Evolutionary conservation across 352 stramenopile species (phyloP), one percentile per base, ranked within the genome.

Genomic region (Phytophthora ramorum): DNA sequence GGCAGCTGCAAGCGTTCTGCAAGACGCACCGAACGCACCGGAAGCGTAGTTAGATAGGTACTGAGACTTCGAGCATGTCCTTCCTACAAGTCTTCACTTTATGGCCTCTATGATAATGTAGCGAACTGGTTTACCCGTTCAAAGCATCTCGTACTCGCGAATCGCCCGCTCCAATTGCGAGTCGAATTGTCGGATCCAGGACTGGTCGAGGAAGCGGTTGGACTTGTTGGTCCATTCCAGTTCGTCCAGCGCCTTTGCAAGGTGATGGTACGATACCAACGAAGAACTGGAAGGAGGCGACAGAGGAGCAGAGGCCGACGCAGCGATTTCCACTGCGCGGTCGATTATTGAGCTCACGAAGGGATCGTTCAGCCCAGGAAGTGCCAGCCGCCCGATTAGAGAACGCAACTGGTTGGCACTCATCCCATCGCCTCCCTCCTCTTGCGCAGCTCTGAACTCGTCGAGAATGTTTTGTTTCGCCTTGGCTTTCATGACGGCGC

Each of bases 161-260:
- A 78, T 72, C 1, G 84, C 83, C 19, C 81, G 76, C 44, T 96
- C 86, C 47, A 96, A 68, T 44, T 96, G 88, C 45, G 81, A 82
- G 58, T 96, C 85, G 47, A 94, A 96, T 54, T 94, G 88, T 13
- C 71, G 63, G 24, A 96, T 69, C 88, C 84, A 96, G 37, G 80
- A 88, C 38, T 81, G 81, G 41, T 93, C 83, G 4, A 96, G 70
- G 41, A 95, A 96, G 10, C 81, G 81, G 45, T 96, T 96, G 2
- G 84, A 60, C 43, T 86, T 88, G 60, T 84, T 91, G 41, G 65
- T 64, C 78, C 74, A 90, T 37, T 90, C 76, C 14, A 91, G 71
- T 24, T 93, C 79, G 37, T 88, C 76, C 16, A 94, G 54, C 4
- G 71, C 71, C 44, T 78, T 80, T n/a, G 62, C 61, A 20, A 94